Conservation (phyloP, 345 rosid species). For the Eucalyptus brandiana region DNA sequence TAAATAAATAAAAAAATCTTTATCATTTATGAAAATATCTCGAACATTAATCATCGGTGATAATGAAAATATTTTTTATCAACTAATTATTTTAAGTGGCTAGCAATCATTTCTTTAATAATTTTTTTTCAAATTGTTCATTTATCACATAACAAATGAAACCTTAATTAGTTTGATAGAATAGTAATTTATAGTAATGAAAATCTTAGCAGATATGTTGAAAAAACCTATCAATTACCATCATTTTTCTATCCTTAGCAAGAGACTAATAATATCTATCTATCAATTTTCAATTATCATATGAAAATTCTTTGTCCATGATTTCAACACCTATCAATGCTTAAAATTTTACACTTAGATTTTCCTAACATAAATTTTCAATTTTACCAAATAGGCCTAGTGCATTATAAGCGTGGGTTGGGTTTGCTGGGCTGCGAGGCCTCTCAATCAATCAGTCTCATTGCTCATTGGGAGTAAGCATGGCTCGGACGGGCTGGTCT, state of each 20-base stretch:
- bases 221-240: background rate
- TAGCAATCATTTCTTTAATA: too few species aligned
- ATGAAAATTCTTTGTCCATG: rapidly evolving
- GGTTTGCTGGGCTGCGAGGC: rapidly evolving
- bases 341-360: too few species aligned
- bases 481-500: rapidly evolving
- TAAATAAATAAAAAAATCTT: too few species aligned
- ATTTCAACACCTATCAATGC: background rate
- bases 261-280: too few species aligned
- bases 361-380: background rate
- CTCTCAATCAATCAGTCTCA: background rate
- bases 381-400: background rate
- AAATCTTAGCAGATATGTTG: background rate
- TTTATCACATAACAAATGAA: too few species aligned
- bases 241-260: background rate
- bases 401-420: background rate
- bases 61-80: too few species aligned
- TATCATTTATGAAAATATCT: too few species aligned
- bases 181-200: too few species aligned
- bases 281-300: background rate
- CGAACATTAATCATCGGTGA: too few species aligned
- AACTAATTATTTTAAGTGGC: too few species aligned
- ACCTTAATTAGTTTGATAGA: too few species aligned
- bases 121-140: too few species aligned
- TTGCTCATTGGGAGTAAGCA: background rate